phyloP scores from a whole-genome alignment of 73 alveolate species.

The Paramecium octaurelia region DNA sequence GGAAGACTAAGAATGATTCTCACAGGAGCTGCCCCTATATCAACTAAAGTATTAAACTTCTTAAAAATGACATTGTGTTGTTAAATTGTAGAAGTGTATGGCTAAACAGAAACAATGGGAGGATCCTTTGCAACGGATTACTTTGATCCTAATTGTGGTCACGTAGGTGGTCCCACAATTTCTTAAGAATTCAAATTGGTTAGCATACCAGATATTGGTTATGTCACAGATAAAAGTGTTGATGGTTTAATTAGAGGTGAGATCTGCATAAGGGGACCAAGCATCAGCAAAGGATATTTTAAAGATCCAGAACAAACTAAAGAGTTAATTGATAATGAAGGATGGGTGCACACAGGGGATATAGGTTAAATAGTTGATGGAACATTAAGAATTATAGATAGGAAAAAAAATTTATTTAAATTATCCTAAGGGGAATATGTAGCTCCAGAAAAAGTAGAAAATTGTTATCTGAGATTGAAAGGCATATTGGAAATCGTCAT shows the following conservation, averaged over 20 bases:
- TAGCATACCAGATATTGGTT: slow-evolving; percentile 83
- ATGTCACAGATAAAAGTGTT: slow-evolving; percentile 71
- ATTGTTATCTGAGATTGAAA: slow-evolving; percentile 65
- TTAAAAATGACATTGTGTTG: slow-evolving; percentile 72
- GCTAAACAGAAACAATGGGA: slow-evolving; percentile 91
- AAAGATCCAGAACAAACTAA: slow-evolving; percentile 82
- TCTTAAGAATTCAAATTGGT: slow-evolving; percentile 72
- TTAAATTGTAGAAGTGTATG: slow-evolving; percentile 87
- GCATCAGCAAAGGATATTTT: slow-evolving; percentile 81
- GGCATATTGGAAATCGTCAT: slow-evolving; percentile 84
- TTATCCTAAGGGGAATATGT: slow-evolving; percentile 93
- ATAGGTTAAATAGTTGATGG: slow-evolving; percentile 74
- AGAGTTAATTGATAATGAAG: slow-evolving; percentile 85
- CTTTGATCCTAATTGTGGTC: slow-evolving; percentile 77
- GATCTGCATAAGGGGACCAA: slow-evolving; percentile 82
- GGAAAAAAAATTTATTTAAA: slow-evolving; percentile 88
- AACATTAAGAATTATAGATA: slow-evolving; percentile 81
- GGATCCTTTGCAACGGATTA: slow-evolving; percentile 67
- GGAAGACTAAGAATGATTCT: slow-evolving; percentile 81
- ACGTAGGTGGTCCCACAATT: slow-evolving; percentile 82
- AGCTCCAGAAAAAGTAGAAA: slow-evolving; percentile 95
- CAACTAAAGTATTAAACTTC: slow-evolving; percentile 74
- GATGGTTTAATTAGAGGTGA: slow-evolving; percentile 87
- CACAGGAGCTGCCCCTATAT: slow-evolving; percentile 88
- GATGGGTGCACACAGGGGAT: slow-evolving; percentile 98